A percentile compares a stretch with the other conserved stretches of the same genome.
phyloP scores from a whole-genome alignment of 345 rosid genomes.

The Geranium brycei region DNA sequence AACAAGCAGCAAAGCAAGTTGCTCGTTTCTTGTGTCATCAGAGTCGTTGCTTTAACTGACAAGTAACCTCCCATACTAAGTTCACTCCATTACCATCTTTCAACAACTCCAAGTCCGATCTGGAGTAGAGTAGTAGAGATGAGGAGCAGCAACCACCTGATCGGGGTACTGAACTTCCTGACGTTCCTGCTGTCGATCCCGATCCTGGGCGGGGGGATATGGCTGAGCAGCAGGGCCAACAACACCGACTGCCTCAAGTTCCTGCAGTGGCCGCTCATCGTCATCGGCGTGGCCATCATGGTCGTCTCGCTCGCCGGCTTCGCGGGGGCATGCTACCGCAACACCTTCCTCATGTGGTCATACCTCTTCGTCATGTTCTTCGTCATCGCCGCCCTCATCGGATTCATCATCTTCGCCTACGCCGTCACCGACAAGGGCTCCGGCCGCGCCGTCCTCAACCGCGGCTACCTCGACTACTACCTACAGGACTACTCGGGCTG shows the following conservation, averaged over 20 bases:
- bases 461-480: slow-evolving; percentile 55
- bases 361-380: slow-evolving; percentile 84
- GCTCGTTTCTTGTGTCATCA: too few relatives aligned
- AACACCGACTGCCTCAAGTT: slow-evolving; percentile 79
- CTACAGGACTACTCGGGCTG: slow-evolving; percentile 69
- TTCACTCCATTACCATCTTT: too few relatives aligned
- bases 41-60: too few relatives aligned
- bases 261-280: slow-evolving; percentile 84
- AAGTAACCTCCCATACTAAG: too few relatives aligned
- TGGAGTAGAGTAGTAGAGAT: too few relatives aligned
- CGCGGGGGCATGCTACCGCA: slow-evolving; percentile 75
- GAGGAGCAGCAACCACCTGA: slow-evolving; percentile 71
- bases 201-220: slow-evolving; percentile 90
- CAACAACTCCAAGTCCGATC: too few relatives aligned
- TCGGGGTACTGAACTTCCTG: slow-evolving; percentile 70
- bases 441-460: slow-evolving; percentile 36
- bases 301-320: slow-evolving; percentile 71
- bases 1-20: too few relatives aligned
- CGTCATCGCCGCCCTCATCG: slow-evolving; percentile 63
- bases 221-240: slow-evolving; percentile 89
- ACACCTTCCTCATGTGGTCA: slow-evolving; percentile 68
- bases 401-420: slow-evolving; percentile 77
- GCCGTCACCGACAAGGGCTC: slow-evolving; percentile 79
- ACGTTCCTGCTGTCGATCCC: slow-evolving; percentile 81
- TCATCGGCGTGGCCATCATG: slow-evolving; percentile 68